phyloP scores from a whole-genome alignment of 345 rosid genomes.

The Eucalyptus globulus region DNA sequence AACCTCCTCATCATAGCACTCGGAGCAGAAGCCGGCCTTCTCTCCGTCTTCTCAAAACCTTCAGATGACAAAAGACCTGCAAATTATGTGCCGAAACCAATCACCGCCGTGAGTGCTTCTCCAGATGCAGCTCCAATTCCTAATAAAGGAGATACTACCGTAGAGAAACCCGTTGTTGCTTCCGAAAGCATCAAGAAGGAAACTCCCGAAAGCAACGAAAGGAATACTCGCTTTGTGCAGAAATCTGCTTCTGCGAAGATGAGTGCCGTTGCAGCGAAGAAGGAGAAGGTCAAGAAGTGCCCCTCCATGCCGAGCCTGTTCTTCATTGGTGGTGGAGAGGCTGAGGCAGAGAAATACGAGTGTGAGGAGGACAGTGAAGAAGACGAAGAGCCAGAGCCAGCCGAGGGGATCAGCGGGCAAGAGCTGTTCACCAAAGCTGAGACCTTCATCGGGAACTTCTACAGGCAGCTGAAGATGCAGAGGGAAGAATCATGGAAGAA shows the following conservation, averaged over 20 bases:
- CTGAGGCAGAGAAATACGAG: slow-evolving; percentile 1
- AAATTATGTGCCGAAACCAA: background rate
- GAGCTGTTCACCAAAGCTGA: slow-evolving; percentile 56
- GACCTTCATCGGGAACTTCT: slow-evolving; percentile 48
- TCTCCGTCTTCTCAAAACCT: slow-evolving; percentile 26
- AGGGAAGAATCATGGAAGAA: slow-evolving; percentile 52
- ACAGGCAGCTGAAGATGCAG: slow-evolving; percentile 65
- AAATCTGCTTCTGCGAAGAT: slow-evolving; percentile 23
- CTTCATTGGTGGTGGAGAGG: slow-evolving; percentile 36
- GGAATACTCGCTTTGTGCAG: slow-evolving; percentile 4
- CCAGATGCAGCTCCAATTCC: background rate
- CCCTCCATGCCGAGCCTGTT: slow-evolving; percentile 50
- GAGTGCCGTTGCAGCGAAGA: background rate
- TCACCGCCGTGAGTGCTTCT: background rate
- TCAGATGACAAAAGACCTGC: background rate
- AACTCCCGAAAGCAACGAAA: background rate
- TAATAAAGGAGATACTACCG: background rate
- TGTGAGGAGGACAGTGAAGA: background rate
- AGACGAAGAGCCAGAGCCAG: slow-evolving; percentile 9
- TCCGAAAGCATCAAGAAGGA: background rate
- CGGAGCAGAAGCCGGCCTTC: slow-evolving; percentile 60
- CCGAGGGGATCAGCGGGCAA: slow-evolving; percentile 21
- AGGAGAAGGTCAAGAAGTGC: slow-evolving; percentile 26
- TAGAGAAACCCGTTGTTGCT: background rate
- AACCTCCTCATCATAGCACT: slow-evolving; percentile 52